phyloP scores from a whole-genome alignment of 2,329 filamentous ascomycete species.

The Penicillium italicum region DNA sequence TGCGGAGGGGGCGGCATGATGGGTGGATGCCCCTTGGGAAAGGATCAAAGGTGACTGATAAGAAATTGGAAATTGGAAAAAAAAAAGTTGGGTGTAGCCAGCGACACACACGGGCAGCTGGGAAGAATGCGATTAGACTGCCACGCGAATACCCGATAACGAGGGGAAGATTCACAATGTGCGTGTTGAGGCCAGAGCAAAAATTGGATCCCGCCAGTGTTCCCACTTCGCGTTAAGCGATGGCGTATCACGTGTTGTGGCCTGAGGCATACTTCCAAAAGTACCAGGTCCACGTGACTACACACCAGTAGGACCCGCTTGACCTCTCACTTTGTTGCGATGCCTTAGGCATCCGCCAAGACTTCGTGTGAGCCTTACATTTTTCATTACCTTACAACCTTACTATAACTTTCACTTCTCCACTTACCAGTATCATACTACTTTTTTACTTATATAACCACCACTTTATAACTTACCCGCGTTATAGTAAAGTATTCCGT shows the following conservation, averaged over 20 bases:
- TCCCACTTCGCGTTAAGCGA: constrained; percentile 40
- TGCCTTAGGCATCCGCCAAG: no score
- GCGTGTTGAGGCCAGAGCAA: constrained; percentile 30
- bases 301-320: no score
- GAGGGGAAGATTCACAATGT: constrained; percentile 33
- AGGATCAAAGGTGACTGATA: constrained; percentile 12
- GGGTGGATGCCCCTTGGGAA: constrained; percentile 37
- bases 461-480: no score
- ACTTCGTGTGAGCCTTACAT: no score
- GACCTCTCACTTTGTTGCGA: no score
- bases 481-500: no score
- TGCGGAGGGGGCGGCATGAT: constrained; percentile 92
- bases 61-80: constrained; percentile 6
- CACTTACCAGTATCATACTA: no score
- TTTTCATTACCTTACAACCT: no score
- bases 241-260: constrained; percentile 29
- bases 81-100: constrained; percentile 9
- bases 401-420: no score
- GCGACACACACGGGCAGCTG: constrained; percentile 31
- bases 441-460: no score
- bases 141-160: constrained; percentile 36
- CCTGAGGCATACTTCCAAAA: constrained; percentile 13
- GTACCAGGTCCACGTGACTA: no score
- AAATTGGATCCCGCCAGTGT: constrained; percentile 29
- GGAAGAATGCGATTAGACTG: constrained; percentile 30